Evolutionary conservation across 2,329 filamentous ascomycete genomes (phyloP).

Genomic region (Zarea fungicola): DNA sequence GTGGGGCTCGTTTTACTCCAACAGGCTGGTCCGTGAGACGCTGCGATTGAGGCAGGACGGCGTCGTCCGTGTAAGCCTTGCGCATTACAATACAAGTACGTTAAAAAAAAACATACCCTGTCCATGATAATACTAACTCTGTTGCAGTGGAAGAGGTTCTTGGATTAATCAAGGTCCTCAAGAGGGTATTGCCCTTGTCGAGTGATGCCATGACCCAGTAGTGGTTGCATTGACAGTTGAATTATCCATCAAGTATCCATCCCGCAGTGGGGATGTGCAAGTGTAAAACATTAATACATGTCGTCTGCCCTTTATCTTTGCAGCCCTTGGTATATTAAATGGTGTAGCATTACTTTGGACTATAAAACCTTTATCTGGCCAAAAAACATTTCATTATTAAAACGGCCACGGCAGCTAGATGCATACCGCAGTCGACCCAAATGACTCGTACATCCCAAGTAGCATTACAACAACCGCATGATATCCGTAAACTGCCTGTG

Average conservation of each 20-base stretch:
- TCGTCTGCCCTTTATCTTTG: no score
- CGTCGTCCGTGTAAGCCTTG: constrained; percentile 63
- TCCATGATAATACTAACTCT: constrained; percentile 12
- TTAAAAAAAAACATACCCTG: no score
- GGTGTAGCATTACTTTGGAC: no score
- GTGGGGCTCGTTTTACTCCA: constrained; percentile 65
- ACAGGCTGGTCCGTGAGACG: constrained; percentile 55
- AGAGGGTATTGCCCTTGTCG: neutral
- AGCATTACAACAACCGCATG: neutral
- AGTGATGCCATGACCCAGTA: constrained; percentile 5
- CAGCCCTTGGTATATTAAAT: no score
- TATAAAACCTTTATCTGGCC: no score
- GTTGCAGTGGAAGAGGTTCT: constrained; percentile 11
- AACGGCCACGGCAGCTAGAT: neutral
- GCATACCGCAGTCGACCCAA: neutral
- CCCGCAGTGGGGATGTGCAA: neutral
- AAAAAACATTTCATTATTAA: neutral
- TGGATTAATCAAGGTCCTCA: constrained; percentile 10
- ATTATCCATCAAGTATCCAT: no score
- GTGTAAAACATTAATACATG: no score
- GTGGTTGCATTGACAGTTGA: no score
- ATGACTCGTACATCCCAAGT: neutral
- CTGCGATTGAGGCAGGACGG: constrained; percentile 53
- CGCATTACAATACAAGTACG: constrained; percentile 67
- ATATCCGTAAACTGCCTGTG: neutral